These are phyloP conservation scores for Dendrostoma leiphaemia DNA, from an alignment of 2,329 filamentous ascomycete species.

Conservation along the genomic window DNA sequence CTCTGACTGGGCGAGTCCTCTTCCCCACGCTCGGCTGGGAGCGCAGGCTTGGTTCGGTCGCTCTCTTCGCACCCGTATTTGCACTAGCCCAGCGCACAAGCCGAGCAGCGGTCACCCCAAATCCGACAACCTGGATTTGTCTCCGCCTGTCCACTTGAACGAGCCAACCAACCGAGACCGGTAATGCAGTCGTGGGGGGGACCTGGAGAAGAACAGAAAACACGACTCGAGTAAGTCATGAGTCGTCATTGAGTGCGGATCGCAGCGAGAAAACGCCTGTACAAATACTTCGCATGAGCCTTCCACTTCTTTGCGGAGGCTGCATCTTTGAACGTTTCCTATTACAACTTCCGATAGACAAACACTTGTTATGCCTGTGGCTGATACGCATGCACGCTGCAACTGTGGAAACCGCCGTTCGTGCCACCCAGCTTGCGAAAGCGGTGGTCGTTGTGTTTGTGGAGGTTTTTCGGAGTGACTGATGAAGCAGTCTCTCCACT, in stretches of 20 bases:
- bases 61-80: not conserved
- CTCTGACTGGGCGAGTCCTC: conserved; percentile 12
- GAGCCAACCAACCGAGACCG: conserved; percentile 17
- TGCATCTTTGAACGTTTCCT: too few relatives aligned
- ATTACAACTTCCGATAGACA: not conserved
- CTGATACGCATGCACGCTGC: not conserved
- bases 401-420: not conserved
- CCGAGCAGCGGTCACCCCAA: conserved; percentile 19
- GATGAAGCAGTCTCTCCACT: conserved; percentile 13
- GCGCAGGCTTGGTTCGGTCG: conserved; percentile 19
- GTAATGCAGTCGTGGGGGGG: conserved; percentile 16
- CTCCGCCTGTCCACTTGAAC: conserved; percentile 9
- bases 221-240: conserved; percentile 1
- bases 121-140: not conserved
- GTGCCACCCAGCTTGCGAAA: conserved; percentile 7
- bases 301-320: too few relatives aligned
- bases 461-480: conserved; percentile 13
- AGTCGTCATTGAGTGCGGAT: too few relatives aligned
- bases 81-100: conserved; percentile 9
- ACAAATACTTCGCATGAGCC: too few relatives aligned
- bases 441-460: conserved; percentile 11
- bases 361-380: not conserved
- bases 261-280: not conserved
- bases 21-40: conserved; percentile 30
- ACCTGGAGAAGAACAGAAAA: not conserved